These are phyloP conservation scores for Thielaviopsis musarum DNA, from an alignment of 2,329 filamentous ascomycete species.

Conservation along the genomic window DNA sequence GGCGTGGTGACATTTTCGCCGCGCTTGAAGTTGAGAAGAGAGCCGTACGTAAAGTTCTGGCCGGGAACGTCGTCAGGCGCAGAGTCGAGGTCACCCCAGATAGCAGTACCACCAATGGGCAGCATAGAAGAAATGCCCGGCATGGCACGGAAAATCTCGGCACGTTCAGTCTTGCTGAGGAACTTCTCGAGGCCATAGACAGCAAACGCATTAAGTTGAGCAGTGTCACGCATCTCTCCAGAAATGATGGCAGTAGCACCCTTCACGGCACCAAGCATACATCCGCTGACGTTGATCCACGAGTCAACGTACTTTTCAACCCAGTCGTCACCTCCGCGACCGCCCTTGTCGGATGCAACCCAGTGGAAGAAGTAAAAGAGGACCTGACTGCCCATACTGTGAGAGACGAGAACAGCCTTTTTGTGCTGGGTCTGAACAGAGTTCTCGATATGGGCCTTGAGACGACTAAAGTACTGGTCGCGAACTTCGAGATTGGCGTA, in stretches of 20 bases:
- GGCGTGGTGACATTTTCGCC: constrained; percentile 46
- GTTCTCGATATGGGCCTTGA: constrained; percentile 82
- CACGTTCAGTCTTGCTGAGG: constrained; percentile 73
- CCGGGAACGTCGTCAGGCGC: constrained; percentile 73
- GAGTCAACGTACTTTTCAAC: constrained; percentile 79
- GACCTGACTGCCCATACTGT: constrained; percentile 97
- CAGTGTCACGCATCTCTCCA: constrained; percentile 96
- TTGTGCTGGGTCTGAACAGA: constrained; percentile 54
- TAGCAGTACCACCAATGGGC: constrained; percentile 76
- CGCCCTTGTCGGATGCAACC: constrained; percentile 65
- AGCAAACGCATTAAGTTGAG: constrained; percentile 87
- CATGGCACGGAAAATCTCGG: constrained; percentile 92
- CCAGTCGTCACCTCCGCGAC: constrained; percentile 71
- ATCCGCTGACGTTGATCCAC: constrained; percentile 97
- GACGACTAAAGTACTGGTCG: constrained; percentile 82
- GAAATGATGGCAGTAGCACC: constrained; percentile 79
- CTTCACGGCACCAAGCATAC: constrained; percentile 91
- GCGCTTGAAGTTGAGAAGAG: constrained; percentile 66
- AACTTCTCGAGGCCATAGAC: constrained; percentile 97
- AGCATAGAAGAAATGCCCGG: constrained; percentile 94
- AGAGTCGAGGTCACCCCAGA: constrained; percentile 84
- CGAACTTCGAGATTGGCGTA: constrained; percentile 79
- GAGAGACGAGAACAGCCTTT: constrained; percentile 75
- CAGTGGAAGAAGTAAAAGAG: constrained; percentile 68
- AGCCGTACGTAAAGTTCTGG: constrained; percentile 60